Evolutionary conservation across 805 yeast species (phyloP), one percentile per base, ranked within the genome.

Genomic region (Priceomyces castillae): DNA sequence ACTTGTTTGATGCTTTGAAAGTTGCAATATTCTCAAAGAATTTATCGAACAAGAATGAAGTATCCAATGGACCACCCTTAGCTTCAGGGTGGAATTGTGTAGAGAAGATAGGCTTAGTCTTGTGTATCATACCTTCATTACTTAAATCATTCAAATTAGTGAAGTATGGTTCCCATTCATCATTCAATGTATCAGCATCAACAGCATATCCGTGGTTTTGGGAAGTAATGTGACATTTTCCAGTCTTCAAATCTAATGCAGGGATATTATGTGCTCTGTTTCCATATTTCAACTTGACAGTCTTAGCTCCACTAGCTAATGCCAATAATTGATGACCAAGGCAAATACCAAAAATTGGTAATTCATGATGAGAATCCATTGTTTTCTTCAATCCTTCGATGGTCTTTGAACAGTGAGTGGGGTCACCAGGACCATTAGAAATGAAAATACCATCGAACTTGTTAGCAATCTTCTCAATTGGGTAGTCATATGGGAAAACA

Each of bases 61-160:
- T 86, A 67, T 94, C 99, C 58, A 86, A 77, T 46, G 99, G 99
- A 55, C 99, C 99, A 57, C 99, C 98, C 72, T 90, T 92, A 45
- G 99, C 98, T 69, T 94, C 99, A 39, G 99, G 99, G 65, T 94
- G 99, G 78, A 94, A 94, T 69, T 94, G 99, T 2, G 97, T 89
- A 30, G 97, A 88, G 71, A 92, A 94, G 43, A 92, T 86, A 41
- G 99, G 99, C 64, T 80, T 84, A 31, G 80, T 61, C 44, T 73
- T 77, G 67, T 94, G 99, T 57, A 82, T 84, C 96, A 94, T 90
- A 57, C 99, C 99, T 71, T 94, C 99, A 67, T 94, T 94, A 42
- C 96, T 86, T 64, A 89, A 84, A 66, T 94, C 99, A 65, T 94
- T 94, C 69, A 92, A 77, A 71, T 94, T 94, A 54, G 90, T 78